These are phyloP conservation scores for Salix viminalis DNA, from an alignment of 345 rosid species.

Conservation along the genomic window DNA sequence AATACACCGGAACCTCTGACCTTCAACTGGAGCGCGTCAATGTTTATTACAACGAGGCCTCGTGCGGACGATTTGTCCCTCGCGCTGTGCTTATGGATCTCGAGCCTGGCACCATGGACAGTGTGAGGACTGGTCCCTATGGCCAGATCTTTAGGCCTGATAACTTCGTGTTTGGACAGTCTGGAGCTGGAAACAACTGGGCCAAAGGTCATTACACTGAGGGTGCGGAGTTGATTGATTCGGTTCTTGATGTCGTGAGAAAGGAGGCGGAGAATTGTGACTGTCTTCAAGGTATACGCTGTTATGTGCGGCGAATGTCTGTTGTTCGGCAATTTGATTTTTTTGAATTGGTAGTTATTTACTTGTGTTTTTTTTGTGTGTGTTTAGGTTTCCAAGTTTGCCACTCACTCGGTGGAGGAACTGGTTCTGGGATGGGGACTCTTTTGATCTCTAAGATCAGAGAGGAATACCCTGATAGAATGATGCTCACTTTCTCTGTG, in stretches of 20 bases:
- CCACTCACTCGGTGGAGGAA: slow-evolving; percentile 28
- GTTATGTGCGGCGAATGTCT: too few relatives aligned
- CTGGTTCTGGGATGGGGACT: slow-evolving; percentile 31
- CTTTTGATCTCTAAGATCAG: slow-evolving; percentile 26
- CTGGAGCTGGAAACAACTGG: slow-evolving; percentile 32
- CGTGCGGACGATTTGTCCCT: slow-evolving; percentile 25
- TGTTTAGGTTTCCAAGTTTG: slow-evolving; percentile 25
- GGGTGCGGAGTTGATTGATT: slow-evolving; percentile 27
- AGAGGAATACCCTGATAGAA: slow-evolving; percentile 29
- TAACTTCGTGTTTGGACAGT: slow-evolving; percentile 29
- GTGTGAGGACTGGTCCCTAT: slow-evolving; percentile 27
- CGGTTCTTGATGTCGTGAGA: slow-evolving; percentile 27
- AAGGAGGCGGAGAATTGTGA: slow-evolving; percentile 29
- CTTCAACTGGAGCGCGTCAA: slow-evolving; percentile 25
- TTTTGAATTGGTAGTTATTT: not conserved
- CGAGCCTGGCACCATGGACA: slow-evolving; percentile 32
- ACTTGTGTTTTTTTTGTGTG: not conserved
- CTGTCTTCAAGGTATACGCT: slow-evolving; percentile 23
- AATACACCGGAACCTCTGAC: slow-evolving; percentile 21
- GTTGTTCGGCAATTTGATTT: not conserved
- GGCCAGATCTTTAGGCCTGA: slow-evolving; percentile 28
- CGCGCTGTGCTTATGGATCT: slow-evolving; percentile 30
- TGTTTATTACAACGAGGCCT: slow-evolving; percentile 26
- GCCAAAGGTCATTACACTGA: slow-evolving; percentile 27
- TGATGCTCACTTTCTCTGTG: slow-evolving; percentile 30